phyloP scores from a whole-genome alignment of 495 filamentous ascomycete species.

The Aspergillus leporis region DNA sequence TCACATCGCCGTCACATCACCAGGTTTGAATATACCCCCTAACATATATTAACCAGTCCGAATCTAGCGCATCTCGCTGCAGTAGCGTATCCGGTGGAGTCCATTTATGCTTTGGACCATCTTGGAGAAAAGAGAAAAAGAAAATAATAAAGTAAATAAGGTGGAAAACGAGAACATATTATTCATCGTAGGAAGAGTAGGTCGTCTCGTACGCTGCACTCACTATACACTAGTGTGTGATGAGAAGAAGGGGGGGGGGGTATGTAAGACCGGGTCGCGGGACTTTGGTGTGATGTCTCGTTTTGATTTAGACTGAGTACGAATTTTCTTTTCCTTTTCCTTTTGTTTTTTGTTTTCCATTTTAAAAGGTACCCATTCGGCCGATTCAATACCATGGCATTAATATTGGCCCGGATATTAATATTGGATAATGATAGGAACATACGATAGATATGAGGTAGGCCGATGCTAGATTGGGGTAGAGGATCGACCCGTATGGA shows the following conservation, averaged over 20 bases:
- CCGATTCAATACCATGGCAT: neutral
- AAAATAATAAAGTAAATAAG: neutral
- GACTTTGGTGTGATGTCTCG: no score
- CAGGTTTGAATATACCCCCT: neutral
- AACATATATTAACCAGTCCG: neutral
- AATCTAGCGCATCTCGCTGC: neutral
- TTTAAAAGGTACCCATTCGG: no score
- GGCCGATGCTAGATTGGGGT: neutral
- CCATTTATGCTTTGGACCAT: no score
- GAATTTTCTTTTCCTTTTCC: neutral
- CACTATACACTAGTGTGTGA: neutral
- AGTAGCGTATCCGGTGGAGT: neutral
- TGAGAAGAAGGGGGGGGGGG: neutral
- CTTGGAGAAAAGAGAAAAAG: neutral
- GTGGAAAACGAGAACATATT: neutral
- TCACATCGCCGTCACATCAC: slow-evolving; percentile 22
- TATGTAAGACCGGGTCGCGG: no score
- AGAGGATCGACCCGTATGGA: neutral
- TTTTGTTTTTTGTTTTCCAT: neutral
- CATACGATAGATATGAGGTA: neutral
- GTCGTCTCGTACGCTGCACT: no score
- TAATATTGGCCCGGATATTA: neutral
- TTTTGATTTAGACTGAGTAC: neutral
- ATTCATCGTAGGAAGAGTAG: no score
- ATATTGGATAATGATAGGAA: neutral